Base-by-base conservation (phyloP, 2,329 filamentous ascomycete species). In the Teratosphaeria nubilosa region DNA sequence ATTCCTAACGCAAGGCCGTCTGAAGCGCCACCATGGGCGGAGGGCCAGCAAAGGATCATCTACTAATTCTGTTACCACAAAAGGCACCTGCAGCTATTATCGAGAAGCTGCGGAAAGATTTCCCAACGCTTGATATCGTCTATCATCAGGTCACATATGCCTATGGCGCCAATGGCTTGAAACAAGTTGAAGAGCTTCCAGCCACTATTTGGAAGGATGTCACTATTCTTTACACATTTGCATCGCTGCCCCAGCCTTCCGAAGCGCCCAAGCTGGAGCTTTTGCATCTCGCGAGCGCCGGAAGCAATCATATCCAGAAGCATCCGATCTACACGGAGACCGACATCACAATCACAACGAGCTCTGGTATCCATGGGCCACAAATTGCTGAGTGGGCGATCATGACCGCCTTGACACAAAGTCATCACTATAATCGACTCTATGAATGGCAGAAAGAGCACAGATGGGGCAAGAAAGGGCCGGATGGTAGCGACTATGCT, bases 361-460 rank as follows among this genome's bases (percentile, higher is more conserved):
- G 76, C 34, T 80, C 77, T 4, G 78, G 82, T 25, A 79, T 85
- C 53, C 82, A 84, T 65, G 82, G 82, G 1, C 84, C 85, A 0
- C 82, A 84, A 58, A 87, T 87, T 54, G 77, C 83, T 0, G 85
- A 87, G 73, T 87, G 84, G 84, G 80, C 84, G 13, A 70, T 86
- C 30, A 76, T 86, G 77, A 85, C 84, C 64, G 78, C 80, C 56
- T 73, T 86, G 2, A 75, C 80, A n/a, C 74, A 80, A 25, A 78
- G 76, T n/a, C 81, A 83, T 60, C 73, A 77, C 27, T 83, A 82
- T 68, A 75, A 77, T 51, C 54, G 71, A 32, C 68, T 82, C n/a
- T 77, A 85, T 54, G 78, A 85, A 54, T 74, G 77, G 60, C 85
- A 87, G 70, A 81, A 81, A 61, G 68, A 77, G 62, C 80, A 80